Base-by-base conservation (phyloP, 169 alveolate genomes). In the Plasmodium cynomolgi region DNA sequence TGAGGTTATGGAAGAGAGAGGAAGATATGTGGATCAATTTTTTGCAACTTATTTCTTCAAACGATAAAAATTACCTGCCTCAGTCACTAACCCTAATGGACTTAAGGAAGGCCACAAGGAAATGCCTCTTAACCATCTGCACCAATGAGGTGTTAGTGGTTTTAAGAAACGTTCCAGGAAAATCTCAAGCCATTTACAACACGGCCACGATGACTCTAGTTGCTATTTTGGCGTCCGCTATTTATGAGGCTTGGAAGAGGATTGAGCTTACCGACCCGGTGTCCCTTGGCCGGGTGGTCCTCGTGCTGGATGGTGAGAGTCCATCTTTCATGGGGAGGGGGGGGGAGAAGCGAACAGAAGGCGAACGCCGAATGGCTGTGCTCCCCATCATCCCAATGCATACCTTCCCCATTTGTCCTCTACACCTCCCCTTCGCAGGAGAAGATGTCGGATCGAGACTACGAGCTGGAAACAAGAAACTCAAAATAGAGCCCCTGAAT, bases 161-260 rank as follows among this genome's bases (percentile, higher is more conserved):
- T 13, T 93, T 97, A 34, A 54, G 98, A 84, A 97, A 96, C 84
- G 98, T 97, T 13, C 98, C 98, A 4, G 98, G 98, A 47, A 97
- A 97, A 81, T 96, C 96, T n/a, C 97, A 97, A 91, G 98, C 97
- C 11, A 92, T 97, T 15, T 96, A 95, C 71, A 96, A 97, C 86
- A 95, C 98, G 7, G 91, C 98, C 4, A 92, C 97, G 15, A 96
- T 97, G 92, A 97, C 98, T 2, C 92, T 97, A 7, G 98, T 97
- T 20, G 95, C 98, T 17, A 97, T 97, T 80, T 86, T 97, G 75
- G 98, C 98, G 1, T 96, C 98, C 15, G 98, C 98, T 4, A 83
- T 97, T 73, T 97, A 97, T 50, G 98, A 97, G 50, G 98, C 98
- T 13, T 97, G 98, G 98, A 97, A 97, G 93, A 95, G 98, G 83